A percentile compares a stretch with the other conserved stretches of the same genome.
These are phyloP conservation scores for Colletotrichum scovillei DNA, from an alignment of 2,329 filamentous ascomycete genomes.

Conservation along the genomic window DNA sequence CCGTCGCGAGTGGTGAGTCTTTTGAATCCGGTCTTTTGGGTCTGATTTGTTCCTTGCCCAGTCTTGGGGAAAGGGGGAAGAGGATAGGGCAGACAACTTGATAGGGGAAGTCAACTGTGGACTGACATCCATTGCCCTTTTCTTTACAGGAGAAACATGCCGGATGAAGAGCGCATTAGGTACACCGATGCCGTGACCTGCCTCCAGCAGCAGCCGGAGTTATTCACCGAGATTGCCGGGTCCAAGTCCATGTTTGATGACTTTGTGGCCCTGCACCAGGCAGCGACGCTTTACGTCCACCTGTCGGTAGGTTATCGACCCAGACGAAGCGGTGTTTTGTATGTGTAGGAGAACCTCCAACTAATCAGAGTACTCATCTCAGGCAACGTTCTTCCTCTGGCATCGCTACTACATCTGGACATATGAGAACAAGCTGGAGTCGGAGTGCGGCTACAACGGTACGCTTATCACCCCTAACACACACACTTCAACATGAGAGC, in stretches of 20 bases:
- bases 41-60: neutral
- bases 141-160: constrained; percentile 9
- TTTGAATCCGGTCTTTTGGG: neutral
- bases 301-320: neutral
- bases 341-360: neutral
- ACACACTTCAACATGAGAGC: fast-evolving
- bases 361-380: neutral
- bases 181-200: constrained; percentile 22
- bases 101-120: neutral
- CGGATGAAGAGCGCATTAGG: constrained; percentile 19
- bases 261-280: constrained; percentile 20
- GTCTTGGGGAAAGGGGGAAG: no score
- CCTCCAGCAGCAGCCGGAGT: neutral
- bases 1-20: constrained; percentile 6
- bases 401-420: constrained; percentile 38
- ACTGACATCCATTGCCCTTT: neutral
- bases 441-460: constrained; percentile 40
- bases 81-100: neutral
- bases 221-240: neutral
- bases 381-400: constrained; percentile 37
- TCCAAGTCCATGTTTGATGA: constrained; percentile 16
- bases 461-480: neutral
- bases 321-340: neutral
- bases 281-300: neutral
- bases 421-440: constrained; percentile 38